phyloP scores from a whole-genome alignment of 345 rosid genomes.

The Hibiscus trionum region DNA sequence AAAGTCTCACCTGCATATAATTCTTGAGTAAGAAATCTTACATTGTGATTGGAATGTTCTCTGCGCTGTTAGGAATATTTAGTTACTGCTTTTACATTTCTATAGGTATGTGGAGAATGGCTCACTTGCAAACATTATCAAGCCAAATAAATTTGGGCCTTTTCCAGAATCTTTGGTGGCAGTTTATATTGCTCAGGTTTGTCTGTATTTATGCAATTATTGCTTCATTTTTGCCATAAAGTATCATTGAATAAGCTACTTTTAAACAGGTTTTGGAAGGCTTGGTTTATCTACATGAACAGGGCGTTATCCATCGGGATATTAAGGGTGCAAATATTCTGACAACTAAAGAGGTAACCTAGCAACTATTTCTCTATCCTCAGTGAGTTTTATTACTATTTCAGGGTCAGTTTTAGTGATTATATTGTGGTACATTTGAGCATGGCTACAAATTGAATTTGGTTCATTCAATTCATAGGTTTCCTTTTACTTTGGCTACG shows the following conservation, averaged over 20 bases:
- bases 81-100: conserved; percentile 12
- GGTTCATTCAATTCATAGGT: background rate
- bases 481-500: conserved; percentile 3
- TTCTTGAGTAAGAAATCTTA: conserved; percentile 72
- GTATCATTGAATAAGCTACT: conserved; percentile 17
- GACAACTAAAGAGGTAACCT: conserved; percentile 86
- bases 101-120: conserved; percentile 97
- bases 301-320: conserved; percentile 98
- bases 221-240: conserved; percentile 7
- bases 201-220: conserved; percentile 21
- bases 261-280: conserved; percentile 86
- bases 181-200: conserved; percentile 95
- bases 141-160: conserved; percentile 99
- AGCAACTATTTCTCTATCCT: background rate
- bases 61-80: conserved; percentile 7
- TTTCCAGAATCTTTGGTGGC: conserved; percentile 97
- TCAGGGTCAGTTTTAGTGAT: background rate
- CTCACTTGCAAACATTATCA: conserved; percentile 93
- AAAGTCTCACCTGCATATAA: conserved; percentile 86
- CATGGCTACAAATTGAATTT: background rate
- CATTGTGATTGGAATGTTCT: conserved; percentile 5
- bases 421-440: background rate
- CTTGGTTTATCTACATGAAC: conserved; percentile 91
- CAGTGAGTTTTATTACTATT: background rate
- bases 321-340: conserved; percentile 99